phyloP scores from a whole-genome alignment of 2,329 filamentous ascomycete species.

The Phyllosticta citrichinensis region DNA sequence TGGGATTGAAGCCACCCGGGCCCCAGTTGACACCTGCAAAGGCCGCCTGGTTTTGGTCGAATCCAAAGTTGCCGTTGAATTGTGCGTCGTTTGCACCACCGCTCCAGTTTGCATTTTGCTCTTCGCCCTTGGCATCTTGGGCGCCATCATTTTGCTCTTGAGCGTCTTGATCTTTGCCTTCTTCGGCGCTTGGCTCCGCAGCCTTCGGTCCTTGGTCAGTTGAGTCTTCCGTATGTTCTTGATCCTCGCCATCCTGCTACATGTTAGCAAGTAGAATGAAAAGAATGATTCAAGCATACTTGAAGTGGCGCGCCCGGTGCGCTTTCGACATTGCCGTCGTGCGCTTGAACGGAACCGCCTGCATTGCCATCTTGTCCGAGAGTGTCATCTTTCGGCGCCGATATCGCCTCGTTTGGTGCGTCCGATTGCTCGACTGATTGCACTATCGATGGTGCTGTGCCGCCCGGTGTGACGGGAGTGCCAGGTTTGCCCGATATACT shows the following conservation, averaged over 20 bases:
- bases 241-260: background rate
- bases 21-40: slow-evolving; percentile 54
- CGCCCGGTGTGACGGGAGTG: slow-evolving; percentile 4
- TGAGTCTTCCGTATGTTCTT: background rate
- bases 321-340: background rate
- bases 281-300: background rate
- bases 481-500: slow-evolving; percentile 1
- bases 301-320: background rate
- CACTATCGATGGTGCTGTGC: background rate
- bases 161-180: slow-evolving; percentile 6
- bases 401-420: background rate
- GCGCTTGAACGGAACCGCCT: background rate
- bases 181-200: background rate
- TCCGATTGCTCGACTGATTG: slow-evolving; percentile 8
- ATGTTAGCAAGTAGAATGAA: background rate
- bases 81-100: slow-evolving; percentile 14
- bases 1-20: slow-evolving; percentile 57
- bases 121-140: slow-evolving; percentile 12
- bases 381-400: background rate
- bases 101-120: slow-evolving; percentile 16
- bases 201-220: background rate
- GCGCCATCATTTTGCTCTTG: slow-evolving; percentile 12
- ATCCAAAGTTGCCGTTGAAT: slow-evolving; percentile 32
- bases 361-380: background rate
- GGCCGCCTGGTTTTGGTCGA: slow-evolving; percentile 32